A percentile compares a stretch with the other conserved stretches of the same genome.
These are phyloP conservation scores for Clohesyomyces aquaticus DNA, from an alignment of 495 filamentous ascomycete genomes.

Conservation along the genomic window DNA sequence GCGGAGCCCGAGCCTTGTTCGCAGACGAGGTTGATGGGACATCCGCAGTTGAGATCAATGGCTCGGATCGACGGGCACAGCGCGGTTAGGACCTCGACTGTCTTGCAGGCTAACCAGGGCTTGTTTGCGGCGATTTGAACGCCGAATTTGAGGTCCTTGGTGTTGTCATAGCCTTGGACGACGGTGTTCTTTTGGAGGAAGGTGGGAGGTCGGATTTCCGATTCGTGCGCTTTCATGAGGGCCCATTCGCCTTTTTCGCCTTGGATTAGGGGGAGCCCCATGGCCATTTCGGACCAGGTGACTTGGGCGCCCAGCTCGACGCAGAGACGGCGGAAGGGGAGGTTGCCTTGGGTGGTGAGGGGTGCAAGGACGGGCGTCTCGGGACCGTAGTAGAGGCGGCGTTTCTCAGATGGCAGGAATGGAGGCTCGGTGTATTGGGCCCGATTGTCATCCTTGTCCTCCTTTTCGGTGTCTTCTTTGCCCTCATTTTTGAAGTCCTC, in stretches of 20 bases:
- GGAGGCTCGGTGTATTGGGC: conserved; percentile 83
- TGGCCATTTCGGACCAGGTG: conserved; percentile 98
- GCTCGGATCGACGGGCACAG: conserved; percentile 81
- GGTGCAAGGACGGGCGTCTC: conserved; percentile 92
- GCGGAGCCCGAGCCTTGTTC: conserved; percentile 88
- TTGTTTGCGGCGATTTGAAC: conserved; percentile 90
- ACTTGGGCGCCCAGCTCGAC: conserved; percentile 84
- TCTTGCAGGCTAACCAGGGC: conserved; percentile 82
- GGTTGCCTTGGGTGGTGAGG: conserved; percentile 91
- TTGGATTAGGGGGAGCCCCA: conserved; percentile 88
- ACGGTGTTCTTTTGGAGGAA: conserved; percentile 55
- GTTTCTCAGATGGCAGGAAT: conserved; percentile 87
- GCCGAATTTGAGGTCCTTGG: conserved; percentile 83
- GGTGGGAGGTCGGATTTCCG: conserved; percentile 70
- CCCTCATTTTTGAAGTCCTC: conserved; percentile 36
- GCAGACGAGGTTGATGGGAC: conserved; percentile 92
- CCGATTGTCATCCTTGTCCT: conserved; percentile 63
- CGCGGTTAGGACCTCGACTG: conserved; percentile 75
- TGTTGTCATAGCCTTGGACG: conserved; percentile 75
- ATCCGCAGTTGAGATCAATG: conserved; percentile 94
- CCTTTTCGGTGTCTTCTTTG: conserved; percentile 10
- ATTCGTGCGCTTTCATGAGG: conserved; percentile 84
- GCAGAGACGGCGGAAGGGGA: conserved; percentile 94
- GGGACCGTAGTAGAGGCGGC: conserved; percentile 86
- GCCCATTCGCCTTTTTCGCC: conserved; percentile 93